Conservation (phyloP, 1,284 basidiomycete genomes). For the Bondarzewia mesenterica region DNA sequence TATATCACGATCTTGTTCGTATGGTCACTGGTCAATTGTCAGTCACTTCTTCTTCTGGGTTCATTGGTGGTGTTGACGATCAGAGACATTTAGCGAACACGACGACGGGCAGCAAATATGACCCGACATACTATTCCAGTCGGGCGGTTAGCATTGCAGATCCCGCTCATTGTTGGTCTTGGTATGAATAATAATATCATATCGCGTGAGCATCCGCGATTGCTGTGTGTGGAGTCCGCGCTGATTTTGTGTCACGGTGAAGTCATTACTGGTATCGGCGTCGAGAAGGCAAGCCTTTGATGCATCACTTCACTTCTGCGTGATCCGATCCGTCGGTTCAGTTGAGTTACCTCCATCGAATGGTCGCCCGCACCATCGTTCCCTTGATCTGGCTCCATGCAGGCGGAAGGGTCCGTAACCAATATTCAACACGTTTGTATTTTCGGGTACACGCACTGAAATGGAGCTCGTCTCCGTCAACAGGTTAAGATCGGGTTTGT, state of each 20-base stretch:
- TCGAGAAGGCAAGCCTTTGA: conserved; percentile 38
- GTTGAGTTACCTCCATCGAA: conserved; percentile 46
- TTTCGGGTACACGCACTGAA: too few species aligned
- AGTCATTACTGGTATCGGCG: conserved; percentile 53
- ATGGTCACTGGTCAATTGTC: conserved; percentile 44
- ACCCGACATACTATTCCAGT: conserved; percentile 36
- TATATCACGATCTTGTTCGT: conserved; percentile 39
- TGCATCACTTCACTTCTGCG: conserved; percentile 9
- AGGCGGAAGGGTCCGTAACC: conserved; percentile 32
- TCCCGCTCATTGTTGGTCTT: conserved; percentile 52
- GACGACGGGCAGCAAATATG: conserved; percentile 23
- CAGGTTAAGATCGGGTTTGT: not conserved
- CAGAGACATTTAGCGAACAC: conserved; percentile 27
- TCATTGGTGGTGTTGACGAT: not conserved
- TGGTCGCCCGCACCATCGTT: conserved; percentile 38
- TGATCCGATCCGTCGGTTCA: not conserved
- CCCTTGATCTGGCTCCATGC: conserved; percentile 45
- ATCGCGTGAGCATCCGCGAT: conserved; percentile 33
- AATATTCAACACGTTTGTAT: too few species aligned
- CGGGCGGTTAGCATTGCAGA: conserved; percentile 40
- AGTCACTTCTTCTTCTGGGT: conserved; percentile 10
- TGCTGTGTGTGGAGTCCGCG: not conserved
- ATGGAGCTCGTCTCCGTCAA: not conserved
- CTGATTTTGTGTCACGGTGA: conserved; percentile 3
- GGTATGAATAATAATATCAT: conserved; percentile 60